phyloP scores from a whole-genome alignment of 2,329 filamentous ascomycete genomes.

The Penicillium expansum region DNA sequence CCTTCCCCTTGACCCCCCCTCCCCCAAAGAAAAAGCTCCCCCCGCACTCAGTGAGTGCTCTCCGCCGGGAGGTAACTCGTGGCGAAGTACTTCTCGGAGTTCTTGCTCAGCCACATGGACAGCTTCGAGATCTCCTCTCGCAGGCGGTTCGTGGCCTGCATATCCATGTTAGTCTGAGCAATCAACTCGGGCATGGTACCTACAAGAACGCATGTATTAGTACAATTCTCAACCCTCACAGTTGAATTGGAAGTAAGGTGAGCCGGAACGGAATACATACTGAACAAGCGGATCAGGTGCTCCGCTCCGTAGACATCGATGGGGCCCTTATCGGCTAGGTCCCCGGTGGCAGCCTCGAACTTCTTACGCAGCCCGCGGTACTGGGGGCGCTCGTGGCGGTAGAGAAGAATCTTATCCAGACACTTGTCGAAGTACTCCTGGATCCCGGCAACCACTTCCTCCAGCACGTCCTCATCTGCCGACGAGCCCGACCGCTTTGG shows the following conservation, averaged over 20 bases:
- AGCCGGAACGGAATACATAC: constrained; percentile 52
- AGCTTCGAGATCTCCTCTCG: constrained; percentile 87
- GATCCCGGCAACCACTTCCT: constrained; percentile 82
- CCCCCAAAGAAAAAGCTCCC: neutral
- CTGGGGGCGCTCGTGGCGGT: constrained; percentile 89
- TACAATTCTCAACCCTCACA: neutral
- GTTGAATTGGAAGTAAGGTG: neutral
- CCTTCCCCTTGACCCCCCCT: neutral
- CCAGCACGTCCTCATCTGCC: constrained; percentile 77
- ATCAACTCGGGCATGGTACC: constrained; percentile 90
- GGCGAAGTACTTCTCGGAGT: constrained; percentile 71
- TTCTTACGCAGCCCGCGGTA: constrained; percentile 73
- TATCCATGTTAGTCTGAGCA: constrained; percentile 97
- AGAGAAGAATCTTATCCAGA: constrained; percentile 83
- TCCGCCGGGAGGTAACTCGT: constrained; percentile 45
- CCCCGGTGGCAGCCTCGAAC: constrained; percentile 62
- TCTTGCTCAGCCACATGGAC: constrained; percentile 77
- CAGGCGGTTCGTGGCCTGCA: constrained; percentile 81
- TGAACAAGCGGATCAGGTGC: constrained; percentile 82
- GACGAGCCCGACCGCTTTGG: constrained; percentile 58
- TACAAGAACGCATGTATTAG: constrained; percentile 38
- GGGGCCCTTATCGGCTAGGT: constrained; percentile 67
- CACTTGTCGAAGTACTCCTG: constrained; percentile 93
- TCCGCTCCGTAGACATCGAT: constrained; percentile 89
- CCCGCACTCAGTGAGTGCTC: constrained; percentile 32